These are phyloP conservation scores for Aspergillus uvarum DNA, from an alignment of 2,329 filamentous ascomycete genomes.

Conservation along the genomic window DNA sequence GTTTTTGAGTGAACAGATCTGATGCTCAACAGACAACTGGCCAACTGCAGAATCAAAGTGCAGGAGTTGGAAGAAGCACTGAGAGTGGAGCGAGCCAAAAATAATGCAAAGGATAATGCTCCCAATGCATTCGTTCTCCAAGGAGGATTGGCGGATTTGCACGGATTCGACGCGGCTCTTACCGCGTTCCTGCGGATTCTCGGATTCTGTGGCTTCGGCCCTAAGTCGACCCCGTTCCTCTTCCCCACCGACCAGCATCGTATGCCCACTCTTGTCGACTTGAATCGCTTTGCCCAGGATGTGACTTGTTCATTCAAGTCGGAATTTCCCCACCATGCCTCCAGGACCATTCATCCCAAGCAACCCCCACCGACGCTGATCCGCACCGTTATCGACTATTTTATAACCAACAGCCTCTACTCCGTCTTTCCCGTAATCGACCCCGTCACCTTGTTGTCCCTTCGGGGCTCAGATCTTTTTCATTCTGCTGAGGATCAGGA, in stretches of 20 bases:
- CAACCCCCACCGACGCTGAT: constrained; percentile 9
- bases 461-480: constrained; percentile 19
- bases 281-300: too few species aligned
- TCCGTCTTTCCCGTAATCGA: constrained; percentile 27
- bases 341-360: not conserved
- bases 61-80: constrained; percentile 3
- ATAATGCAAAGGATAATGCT: not conserved
- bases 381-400: constrained; percentile 21
- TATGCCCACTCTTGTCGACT: too few species aligned
- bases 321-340: constrained; percentile 3
- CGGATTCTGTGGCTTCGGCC: too few species aligned
- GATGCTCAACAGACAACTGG: constrained; percentile 22
- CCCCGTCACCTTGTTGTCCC: constrained; percentile 9
- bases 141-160: not conserved
- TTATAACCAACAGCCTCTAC: constrained; percentile 20
- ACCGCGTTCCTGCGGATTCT: constrained; percentile 11
- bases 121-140: not conserved
- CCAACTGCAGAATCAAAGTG: constrained; percentile 19
- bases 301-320: constrained; percentile 10
- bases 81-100: not conserved
- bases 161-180: constrained; percentile 1
- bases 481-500: constrained; percentile 1
- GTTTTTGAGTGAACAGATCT: too few species aligned
- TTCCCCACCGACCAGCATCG: too few species aligned
- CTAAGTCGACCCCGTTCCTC: not conserved